Conservation (phyloP, 1,284 basidiomycete genomes). For the Athelia sp. region DNA sequence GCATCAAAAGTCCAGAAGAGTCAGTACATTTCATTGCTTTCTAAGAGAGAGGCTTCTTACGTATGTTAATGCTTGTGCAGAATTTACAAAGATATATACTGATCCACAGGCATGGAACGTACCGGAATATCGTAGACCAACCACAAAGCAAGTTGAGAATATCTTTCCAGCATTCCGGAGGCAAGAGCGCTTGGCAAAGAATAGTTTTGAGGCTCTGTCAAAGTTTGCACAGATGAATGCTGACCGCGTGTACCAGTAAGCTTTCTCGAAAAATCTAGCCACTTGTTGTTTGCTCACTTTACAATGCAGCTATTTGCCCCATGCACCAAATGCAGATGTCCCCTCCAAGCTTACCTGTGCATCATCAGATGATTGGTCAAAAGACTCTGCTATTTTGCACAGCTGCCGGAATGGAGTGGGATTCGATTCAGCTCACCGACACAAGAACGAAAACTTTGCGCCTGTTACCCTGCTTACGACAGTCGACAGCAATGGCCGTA, state of each 20-base stretch:
- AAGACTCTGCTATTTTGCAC: background rate
- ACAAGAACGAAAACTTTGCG: slow-evolving; percentile 1
- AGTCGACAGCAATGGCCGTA: background rate
- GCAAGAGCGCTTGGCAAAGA: background rate
- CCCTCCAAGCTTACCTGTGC: background rate
- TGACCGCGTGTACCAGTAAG: background rate
- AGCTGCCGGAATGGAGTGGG: background rate
- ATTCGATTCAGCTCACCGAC: background rate
- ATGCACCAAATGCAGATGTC: background rate
- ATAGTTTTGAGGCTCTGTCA: background rate
- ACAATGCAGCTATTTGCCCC: background rate
- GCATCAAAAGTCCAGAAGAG: background rate
- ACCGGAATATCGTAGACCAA: background rate
- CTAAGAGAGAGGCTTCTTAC: too few species aligned
- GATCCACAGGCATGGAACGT: background rate
- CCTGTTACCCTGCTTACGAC: background rate
- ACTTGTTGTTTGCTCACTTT: background rate
- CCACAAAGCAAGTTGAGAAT: background rate
- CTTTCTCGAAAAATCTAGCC: background rate
- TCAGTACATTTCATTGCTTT: background rate
- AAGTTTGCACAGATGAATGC: background rate
- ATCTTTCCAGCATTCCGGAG: background rate
- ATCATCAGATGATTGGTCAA: background rate
- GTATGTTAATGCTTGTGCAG: too few species aligned
- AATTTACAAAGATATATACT: too few species aligned